These are phyloP conservation scores for Medakamo hakoo DNA, from an alignment of 139 green algal species.

Conservation along the genomic window DNA sequence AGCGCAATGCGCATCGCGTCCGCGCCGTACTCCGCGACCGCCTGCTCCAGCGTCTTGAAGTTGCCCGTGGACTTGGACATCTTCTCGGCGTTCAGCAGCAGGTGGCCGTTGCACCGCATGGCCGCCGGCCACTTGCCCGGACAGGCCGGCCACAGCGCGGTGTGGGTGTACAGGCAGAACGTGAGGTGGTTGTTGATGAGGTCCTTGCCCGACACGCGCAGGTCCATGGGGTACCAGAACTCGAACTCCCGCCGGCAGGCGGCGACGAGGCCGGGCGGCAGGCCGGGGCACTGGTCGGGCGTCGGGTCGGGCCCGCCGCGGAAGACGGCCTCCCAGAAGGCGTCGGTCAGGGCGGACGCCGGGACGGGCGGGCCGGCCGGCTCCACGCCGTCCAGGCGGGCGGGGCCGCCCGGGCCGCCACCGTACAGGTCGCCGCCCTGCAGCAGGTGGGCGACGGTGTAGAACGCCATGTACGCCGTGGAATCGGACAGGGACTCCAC, in stretches of 20 bases:
- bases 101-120: constrained; percentile 88
- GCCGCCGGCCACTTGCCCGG: constrained; percentile 39
- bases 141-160: constrained; percentile 61
- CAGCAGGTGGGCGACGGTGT: constrained; percentile 79
- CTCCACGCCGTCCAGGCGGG: constrained; percentile 1
- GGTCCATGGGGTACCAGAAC: constrained; percentile 98
- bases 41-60: constrained; percentile 81
- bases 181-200: constrained; percentile 98
- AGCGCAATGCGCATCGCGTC: constrained; percentile 89
- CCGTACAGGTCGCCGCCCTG: constrained; percentile 86
- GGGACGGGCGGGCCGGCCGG: constrained; percentile 18
- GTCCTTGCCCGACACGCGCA: constrained; percentile 89
- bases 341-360: constrained; percentile 65
- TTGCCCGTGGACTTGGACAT: constrained; percentile 97
- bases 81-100: constrained; percentile 95
- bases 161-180: constrained; percentile 98
- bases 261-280: constrained; percentile 38
- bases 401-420: too few relatives aligned
- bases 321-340: constrained; percentile 90
- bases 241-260: constrained; percentile 76
- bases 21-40: constrained; percentile 70
- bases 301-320: constrained; percentile 38
- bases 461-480: constrained; percentile 99
- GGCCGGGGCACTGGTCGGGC: too few relatives aligned
- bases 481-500: constrained; percentile 96